Evolutionary conservation across 495 filamentous ascomycete species (phyloP).

Genomic region (Neurospora intermedia): DNA sequence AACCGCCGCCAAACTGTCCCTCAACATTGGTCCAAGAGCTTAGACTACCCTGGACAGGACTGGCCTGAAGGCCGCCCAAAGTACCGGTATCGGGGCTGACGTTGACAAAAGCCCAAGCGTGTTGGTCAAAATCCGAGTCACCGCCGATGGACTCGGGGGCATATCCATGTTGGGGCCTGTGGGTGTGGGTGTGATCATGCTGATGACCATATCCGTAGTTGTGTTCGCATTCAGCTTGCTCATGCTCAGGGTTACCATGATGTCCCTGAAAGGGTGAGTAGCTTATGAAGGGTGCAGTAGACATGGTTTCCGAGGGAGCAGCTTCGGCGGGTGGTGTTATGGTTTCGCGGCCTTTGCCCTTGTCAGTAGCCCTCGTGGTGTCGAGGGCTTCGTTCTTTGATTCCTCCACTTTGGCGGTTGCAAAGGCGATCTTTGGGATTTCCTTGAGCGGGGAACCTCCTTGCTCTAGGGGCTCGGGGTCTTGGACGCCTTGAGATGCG

Average conservation of each 20-base stretch:
- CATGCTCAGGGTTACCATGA: background rate
- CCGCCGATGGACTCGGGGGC: background rate
- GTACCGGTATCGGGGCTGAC: background rate
- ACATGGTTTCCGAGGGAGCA: background rate
- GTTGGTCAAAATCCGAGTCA: background rate
- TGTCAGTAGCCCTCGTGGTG: background rate
- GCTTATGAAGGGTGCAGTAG: background rate
- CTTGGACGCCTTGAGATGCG: background rate
- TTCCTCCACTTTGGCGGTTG: background rate
- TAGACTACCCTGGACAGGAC: background rate
- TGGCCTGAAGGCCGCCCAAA: background rate
- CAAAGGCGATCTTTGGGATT: background rate
- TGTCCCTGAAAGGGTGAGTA: background rate
- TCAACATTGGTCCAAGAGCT: background rate
- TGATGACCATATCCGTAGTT: background rate
- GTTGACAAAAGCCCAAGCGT: background rate
- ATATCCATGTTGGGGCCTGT: conserved; percentile 17
- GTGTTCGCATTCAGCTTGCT: background rate
- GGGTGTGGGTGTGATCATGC: conserved; percentile 20
- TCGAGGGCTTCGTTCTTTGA: background rate
- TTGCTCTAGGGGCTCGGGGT: background rate
- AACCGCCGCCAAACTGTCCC: conserved; percentile 1
- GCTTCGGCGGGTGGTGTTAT: background rate
- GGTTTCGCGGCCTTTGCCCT: background rate
- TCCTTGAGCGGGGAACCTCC: background rate